Base-by-base conservation (phyloP, 441 rosid genomes). In the Gossypium gossypioides region DNA sequence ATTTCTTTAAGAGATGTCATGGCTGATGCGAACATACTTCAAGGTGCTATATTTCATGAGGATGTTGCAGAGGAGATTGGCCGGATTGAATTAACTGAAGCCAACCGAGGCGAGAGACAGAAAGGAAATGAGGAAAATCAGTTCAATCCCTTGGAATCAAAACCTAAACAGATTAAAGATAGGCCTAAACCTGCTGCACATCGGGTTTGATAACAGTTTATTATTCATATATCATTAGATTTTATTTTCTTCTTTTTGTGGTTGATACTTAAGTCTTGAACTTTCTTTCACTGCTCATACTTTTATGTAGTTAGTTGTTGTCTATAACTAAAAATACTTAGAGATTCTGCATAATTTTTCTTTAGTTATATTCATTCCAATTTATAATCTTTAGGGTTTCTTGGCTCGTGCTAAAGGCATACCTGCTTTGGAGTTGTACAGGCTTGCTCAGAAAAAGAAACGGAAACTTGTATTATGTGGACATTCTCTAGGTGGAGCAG, bases 401-500 rank as follows among this genome's bases (percentile, higher is more conserved):
- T 69, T 94, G 88, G 92, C 96, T 84, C 97, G 97, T 84, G 99
- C 99, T 73, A 88, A 94, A 78, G 97, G 97, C 68, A 92, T 94
- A 83, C 99, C 99, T 74, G 96, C 99, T 84, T 79, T 94, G 74
- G 99, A 94, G 84, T 76, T 94, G 74, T 92, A 91, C 82, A 88
- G 86, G 77, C 97, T 94, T 81, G 99, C 97, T 81, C 91, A 90
- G 81, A 92, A 92, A 83, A 94, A 90, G 91, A 87, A 94, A 71
- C 77, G 87, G 4, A 94, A 94, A 80, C 97, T 94, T 81, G 99
- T 94, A n/a, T 80, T 94, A 51, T 94, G 99, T 85, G 97, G 99
- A 52, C 99, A 94, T 83, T 92, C 99, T 66, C 97, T 94, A 79
- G 99, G 99, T 75, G 99, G 99, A 60, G 99, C 99, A 61, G 99